Conservation (phyloP, 805 yeast genomes). For the Schizosaccharomyces japonicus region DNA sequence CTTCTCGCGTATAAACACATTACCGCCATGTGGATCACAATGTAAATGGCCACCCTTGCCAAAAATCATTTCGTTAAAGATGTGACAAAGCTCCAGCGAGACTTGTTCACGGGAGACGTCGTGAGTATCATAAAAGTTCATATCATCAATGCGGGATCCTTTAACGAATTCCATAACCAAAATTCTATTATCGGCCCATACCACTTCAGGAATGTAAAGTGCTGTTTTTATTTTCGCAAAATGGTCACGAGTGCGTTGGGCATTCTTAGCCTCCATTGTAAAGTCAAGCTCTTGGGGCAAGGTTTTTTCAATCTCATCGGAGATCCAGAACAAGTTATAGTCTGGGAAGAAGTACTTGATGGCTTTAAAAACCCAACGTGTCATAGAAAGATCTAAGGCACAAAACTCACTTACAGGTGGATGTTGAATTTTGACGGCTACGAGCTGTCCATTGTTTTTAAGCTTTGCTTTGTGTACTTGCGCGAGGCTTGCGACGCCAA, state of each 20-base stretch:
- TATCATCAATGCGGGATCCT: constrained; percentile 66
- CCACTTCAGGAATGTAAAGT: constrained; percentile 49
- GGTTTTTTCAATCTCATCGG: constrained; percentile 70
- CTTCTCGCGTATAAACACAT: constrained; percentile 48
- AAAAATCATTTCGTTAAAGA: constrained; percentile 86
- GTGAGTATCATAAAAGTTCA: constrained; percentile 35
- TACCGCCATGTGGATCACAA: constrained; percentile 97
- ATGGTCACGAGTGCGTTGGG: constrained; percentile 41
- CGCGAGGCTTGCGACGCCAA: constrained; percentile 89
- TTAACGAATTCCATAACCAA: constrained; percentile 46
- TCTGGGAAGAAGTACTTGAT: constrained; percentile 72
- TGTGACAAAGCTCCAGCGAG: constrained; percentile 63
- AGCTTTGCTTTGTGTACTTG: constrained; percentile 72
- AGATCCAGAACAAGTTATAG: constrained; percentile 83
- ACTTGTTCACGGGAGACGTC: constrained; percentile 55
- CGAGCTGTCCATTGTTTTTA: constrained; percentile 35
- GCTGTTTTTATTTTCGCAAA: constrained; percentile 49
- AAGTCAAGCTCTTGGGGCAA: constrained; percentile 83
- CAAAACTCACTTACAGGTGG: constrained; percentile 71
- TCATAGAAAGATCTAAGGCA: constrained; percentile 66
- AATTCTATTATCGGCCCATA: constrained; percentile 42
- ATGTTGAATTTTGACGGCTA: constrained; percentile 87
- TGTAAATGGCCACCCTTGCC: constrained; percentile 79
- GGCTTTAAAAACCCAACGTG: constrained; percentile 47
- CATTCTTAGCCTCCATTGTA: constrained; percentile 62